phyloP scores from a whole-genome alignment of 2,329 filamentous ascomycete genomes.

The Microdochium bolleyi region DNA sequence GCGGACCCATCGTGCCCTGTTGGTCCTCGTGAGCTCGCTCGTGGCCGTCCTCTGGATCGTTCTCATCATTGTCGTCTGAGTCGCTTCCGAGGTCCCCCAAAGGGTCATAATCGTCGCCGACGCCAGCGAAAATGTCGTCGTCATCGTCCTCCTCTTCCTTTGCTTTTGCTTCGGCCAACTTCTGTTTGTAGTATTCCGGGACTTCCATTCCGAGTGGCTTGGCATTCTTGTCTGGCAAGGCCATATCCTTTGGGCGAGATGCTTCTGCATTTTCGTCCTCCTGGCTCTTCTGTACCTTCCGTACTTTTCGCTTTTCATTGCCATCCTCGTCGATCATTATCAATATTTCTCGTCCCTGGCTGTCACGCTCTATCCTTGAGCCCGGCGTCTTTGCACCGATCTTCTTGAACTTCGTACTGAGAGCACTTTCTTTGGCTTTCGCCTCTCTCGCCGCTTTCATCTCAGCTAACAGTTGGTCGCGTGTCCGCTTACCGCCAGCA shows the following conservation, averaged over 20 bases:
- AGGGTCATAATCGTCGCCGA: constrained; percentile 60
- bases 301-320: constrained; percentile 57
- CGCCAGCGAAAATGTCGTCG: constrained; percentile 58
- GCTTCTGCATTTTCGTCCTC: constrained; percentile 19
- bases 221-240: constrained; percentile 44
- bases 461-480: constrained; percentile 61
- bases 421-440: constrained; percentile 40
- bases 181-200: constrained; percentile 48
- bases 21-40: constrained; percentile 26
- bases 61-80: constrained; percentile 28
- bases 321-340: constrained; percentile 61
- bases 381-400: constrained; percentile 48
- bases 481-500: constrained; percentile 52
- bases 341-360: constrained; percentile 53
- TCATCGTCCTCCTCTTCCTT: constrained; percentile 45
- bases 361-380: constrained; percentile 52
- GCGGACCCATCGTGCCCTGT: constrained; percentile 7
- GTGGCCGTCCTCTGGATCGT: constrained; percentile 30
- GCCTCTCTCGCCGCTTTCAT: constrained; percentile 53
- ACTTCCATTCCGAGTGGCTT: constrained; percentile 59
- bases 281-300: constrained; percentile 35
- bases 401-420: constrained; percentile 57
- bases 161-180: constrained; percentile 18
- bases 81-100: constrained; percentile 46
- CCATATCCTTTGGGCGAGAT: constrained; percentile 30